Percentiles rank a stretch among this genome's conserved stretches.
Evolutionary conservation across 495 filamentous ascomycete genomes (phyloP).

Genomic region (Apiosordaria backusii): DNA sequence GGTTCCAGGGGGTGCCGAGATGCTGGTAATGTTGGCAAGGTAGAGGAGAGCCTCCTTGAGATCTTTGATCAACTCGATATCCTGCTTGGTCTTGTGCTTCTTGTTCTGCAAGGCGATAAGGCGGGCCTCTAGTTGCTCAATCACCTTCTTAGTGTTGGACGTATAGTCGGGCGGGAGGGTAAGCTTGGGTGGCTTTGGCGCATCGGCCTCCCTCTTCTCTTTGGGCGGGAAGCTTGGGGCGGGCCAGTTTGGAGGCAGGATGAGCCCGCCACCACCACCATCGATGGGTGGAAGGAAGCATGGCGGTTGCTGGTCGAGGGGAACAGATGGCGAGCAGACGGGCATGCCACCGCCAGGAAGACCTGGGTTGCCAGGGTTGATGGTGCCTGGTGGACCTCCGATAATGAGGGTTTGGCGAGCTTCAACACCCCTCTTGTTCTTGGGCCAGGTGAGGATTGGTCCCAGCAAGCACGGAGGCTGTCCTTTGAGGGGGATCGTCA

Average conservation of each 20-base stretch:
- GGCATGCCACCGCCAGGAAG: slow-evolving; percentile 6
- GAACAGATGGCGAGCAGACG: slow-evolving; percentile 9
- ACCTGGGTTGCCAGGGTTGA: slow-evolving; percentile 14
- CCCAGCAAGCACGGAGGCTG: slow-evolving; percentile 29
- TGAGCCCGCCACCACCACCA: slow-evolving; percentile 7
- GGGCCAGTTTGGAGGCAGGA: neutral
- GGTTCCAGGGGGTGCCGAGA: slow-evolving; percentile 27
- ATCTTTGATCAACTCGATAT: slow-evolving; percentile 24
- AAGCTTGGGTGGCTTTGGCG: slow-evolving; percentile 6
- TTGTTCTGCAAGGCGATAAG: slow-evolving; percentile 32
- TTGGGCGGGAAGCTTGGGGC: slow-evolving; percentile 4
- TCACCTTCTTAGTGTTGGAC: slow-evolving; percentile 26
- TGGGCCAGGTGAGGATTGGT: slow-evolving; percentile 27
- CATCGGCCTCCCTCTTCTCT: slow-evolving; percentile 10
- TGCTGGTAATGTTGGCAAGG: slow-evolving; percentile 24
- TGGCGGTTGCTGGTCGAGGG: slow-evolving; percentile 17
- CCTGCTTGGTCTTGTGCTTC: slow-evolving; percentile 24
- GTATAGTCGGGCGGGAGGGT: slow-evolving; percentile 20
- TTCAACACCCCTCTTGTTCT: slow-evolving; percentile 18
- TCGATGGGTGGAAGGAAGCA: slow-evolving; percentile 28
- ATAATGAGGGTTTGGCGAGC: slow-evolving; percentile 11
- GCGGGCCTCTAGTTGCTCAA: slow-evolving; percentile 24
- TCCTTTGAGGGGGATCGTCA: slow-evolving; percentile 15
- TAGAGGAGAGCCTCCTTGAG: slow-evolving; percentile 27
- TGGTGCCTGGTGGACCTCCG: slow-evolving; percentile 12